phyloP scores from a whole-genome alignment of 176 grass and related monocot species.

The Oryza rufipogon region DNA sequence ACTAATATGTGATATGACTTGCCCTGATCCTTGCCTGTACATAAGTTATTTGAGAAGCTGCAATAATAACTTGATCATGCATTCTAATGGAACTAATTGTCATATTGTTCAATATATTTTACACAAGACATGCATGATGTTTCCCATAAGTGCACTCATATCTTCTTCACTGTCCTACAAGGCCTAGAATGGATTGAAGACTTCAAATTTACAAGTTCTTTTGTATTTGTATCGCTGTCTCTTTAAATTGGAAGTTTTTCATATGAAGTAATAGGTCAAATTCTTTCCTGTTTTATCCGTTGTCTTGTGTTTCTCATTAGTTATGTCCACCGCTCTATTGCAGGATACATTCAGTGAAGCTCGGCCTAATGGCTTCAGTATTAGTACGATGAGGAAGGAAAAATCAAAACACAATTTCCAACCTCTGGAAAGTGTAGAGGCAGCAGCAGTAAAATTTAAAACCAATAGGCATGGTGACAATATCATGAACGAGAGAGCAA shows the following conservation, averaged over 20 bases:
- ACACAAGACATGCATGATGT: conserved; percentile 9
- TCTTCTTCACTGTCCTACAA: not conserved
- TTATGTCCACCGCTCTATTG: not conserved
- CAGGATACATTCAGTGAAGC: conserved; percentile 11
- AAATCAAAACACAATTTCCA: not conserved
- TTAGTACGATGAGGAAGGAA: not conserved
- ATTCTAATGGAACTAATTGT: not conserved
- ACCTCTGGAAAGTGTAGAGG: conserved; percentile 7
- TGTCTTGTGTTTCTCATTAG: conserved; percentile 17
- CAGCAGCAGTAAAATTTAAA: not conserved
- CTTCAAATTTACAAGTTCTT: not conserved
- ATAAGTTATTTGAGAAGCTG: not conserved
- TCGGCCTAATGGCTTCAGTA: conserved; percentile 25
- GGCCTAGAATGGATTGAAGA: conserved; percentile 3
- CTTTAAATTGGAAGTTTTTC: not conserved
- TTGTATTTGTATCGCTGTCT: not conserved
- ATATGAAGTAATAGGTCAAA: not conserved
- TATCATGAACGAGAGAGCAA: conserved; percentile 12
- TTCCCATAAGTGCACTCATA: conserved; percentile 24
- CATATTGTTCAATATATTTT: not conserved
- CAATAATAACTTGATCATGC: not conserved
- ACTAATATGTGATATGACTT: not conserved
- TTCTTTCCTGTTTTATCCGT: conserved; percentile 2
- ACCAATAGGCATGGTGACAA: not conserved
- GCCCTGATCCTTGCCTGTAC: not conserved